These are phyloP conservation scores for Yarrowia sp. DNA, from an alignment of 805 yeast genomes.

Conservation along the genomic window DNA sequence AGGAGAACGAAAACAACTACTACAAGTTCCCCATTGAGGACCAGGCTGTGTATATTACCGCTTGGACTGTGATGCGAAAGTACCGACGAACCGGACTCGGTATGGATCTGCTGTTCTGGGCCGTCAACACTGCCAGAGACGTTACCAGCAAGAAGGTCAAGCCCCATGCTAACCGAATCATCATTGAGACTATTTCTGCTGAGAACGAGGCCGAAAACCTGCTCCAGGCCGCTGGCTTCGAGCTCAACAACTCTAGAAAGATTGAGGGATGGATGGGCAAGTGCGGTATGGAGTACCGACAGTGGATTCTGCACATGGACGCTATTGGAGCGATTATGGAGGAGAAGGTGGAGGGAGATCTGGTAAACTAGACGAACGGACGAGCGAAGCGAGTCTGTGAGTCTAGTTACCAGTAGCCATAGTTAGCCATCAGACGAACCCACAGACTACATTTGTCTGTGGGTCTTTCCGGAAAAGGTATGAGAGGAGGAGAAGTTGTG, in stretches of 20 bases:
- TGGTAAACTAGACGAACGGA: background rate
- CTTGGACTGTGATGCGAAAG: conserved; percentile 27
- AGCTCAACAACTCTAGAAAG: conserved; percentile 15
- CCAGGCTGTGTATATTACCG: conserved; percentile 20
- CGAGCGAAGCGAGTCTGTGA: too few relatives aligned
- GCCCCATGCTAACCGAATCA: conserved; percentile 18
- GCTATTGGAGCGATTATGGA: conserved; percentile 22
- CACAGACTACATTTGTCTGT: too few relatives aligned
- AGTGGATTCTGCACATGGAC: conserved; percentile 24
- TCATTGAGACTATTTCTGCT: conserved; percentile 21
- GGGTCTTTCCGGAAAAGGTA: too few relatives aligned
- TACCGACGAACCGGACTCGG: conserved; percentile 28
- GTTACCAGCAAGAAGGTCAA: conserved; percentile 21
- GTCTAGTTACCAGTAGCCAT: background rate
- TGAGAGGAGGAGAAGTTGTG: too few relatives aligned
- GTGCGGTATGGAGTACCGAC: conserved; percentile 26
- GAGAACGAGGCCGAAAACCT: conserved; percentile 23
- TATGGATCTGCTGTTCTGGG: conserved; percentile 27
- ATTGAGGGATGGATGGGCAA: conserved; percentile 27
- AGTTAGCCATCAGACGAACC: background rate
- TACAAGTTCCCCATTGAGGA: conserved; percentile 26
- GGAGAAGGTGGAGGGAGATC: conserved; percentile 8
- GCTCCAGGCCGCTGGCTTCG: conserved; percentile 11
- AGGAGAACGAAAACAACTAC: conserved; percentile 15
- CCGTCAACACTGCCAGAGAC: conserved; percentile 20